Conservation (phyloP, 495 filamentous ascomycete species). For the Aspergillus sclerotioniger region DNA sequence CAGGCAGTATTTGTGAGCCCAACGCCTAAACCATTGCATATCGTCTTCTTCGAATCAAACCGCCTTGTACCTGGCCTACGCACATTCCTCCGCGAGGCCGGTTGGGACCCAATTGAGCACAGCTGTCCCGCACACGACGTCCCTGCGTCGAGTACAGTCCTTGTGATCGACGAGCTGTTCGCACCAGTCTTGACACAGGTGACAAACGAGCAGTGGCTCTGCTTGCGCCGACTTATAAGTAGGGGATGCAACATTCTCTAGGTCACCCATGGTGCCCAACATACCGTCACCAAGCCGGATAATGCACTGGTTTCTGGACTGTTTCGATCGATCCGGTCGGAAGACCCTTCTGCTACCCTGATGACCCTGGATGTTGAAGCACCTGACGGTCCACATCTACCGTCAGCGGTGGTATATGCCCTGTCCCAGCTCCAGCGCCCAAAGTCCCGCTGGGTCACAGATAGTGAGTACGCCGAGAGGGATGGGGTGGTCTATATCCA, state of each 20-base stretch:
- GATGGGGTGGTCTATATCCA: slow-evolving; percentile 28
- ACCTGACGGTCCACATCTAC: slow-evolving; percentile 6
- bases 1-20: neutral
- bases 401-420: neutral
- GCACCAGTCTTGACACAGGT: slow-evolving; percentile 3
- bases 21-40: neutral
- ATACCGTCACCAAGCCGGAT: slow-evolving; percentile 26
- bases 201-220: slow-evolving; percentile 7
- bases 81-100: neutral
- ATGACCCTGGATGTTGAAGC: slow-evolving; percentile 34
- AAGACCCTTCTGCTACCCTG: slow-evolving; percentile 25
- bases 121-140: neutral
- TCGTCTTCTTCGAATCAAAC: neutral
- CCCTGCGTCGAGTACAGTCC: neutral
- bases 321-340: slow-evolving; percentile 24
- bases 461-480: slow-evolving; percentile 30
- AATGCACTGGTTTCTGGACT: slow-evolving; percentile 29
- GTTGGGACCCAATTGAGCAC: neutral
- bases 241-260: slow-evolving; percentile 22
- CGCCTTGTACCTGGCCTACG: neutral
- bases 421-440: slow-evolving; percentile 10
- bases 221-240: neutral
- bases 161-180: slow-evolving; percentile 5
- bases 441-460: slow-evolving; percentile 12
- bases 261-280: slow-evolving; percentile 33